Conservation (phyloP, 75 land plant species). For the Adiantum capillusveneris region DNA sequence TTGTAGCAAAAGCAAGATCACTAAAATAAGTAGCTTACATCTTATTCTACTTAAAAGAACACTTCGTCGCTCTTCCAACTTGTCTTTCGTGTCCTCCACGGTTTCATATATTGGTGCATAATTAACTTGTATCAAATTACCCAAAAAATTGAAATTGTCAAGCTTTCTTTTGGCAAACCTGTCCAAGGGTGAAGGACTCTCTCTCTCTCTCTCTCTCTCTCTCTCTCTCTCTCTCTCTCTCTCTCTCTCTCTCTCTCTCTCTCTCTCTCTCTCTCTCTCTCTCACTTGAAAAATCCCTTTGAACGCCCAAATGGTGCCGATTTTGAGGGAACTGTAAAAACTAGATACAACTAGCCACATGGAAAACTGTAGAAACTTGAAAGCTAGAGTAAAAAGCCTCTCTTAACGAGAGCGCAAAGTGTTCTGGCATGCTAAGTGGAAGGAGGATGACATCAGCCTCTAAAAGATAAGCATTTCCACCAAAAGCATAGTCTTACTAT, state of each 20-base stretch:
- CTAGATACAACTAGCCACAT: too few species aligned
- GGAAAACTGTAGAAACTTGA: too few species aligned
- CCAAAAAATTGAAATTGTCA: slow-evolving; percentile 75
- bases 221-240: background rate
- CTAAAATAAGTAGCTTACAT: slow-evolving; percentile 35
- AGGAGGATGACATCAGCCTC: too few species aligned
- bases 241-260: background rate
- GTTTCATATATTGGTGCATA: slow-evolving; percentile 86
- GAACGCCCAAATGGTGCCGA: too few species aligned
- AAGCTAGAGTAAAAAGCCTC: too few species aligned
- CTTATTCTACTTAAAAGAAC: slow-evolving; percentile 59
- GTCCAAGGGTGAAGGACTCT: background rate
- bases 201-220: background rate
- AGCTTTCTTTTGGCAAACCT: slow-evolving; percentile 96
- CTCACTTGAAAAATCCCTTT: too few species aligned
- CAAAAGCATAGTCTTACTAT: too few species aligned
- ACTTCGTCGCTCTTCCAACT: slow-evolving; percentile 72
- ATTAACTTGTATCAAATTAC: slow-evolving; percentile 63
- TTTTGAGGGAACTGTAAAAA: too few species aligned
- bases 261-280: background rate
- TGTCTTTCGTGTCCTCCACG: slow-evolving; percentile 65
- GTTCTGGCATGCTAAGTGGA: too few species aligned
- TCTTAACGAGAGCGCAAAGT: too few species aligned
- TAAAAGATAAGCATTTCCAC: too few species aligned
- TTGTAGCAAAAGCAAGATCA: too few species aligned